Conservation (phyloP, 1,284 basidiomycete genomes). For the Boletellus deceptivus region DNA sequence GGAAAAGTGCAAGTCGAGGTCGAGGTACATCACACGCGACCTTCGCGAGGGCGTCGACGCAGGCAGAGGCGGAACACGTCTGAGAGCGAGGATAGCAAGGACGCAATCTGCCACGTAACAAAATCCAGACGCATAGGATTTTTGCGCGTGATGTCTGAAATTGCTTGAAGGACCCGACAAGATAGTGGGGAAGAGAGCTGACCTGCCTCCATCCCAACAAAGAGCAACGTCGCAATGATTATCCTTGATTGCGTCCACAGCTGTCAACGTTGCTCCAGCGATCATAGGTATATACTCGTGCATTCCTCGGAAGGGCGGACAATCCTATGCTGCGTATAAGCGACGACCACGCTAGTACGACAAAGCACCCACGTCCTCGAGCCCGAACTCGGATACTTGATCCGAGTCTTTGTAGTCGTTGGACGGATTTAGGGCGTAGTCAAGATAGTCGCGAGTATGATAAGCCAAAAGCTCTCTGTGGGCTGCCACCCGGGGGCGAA, state of each 20-base stretch:
- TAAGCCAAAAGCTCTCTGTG: slow-evolving; percentile 52
- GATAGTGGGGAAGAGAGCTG: slow-evolving; percentile 15
- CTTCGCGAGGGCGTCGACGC: slow-evolving; percentile 32
- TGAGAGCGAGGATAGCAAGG: slow-evolving; percentile 69
- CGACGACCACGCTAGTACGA: not conserved
- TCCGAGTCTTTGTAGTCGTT: slow-evolving; percentile 17
- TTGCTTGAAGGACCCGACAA: not conserved
- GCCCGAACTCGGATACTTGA: slow-evolving; percentile 48
- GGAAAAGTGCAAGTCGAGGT: slow-evolving; percentile 89
- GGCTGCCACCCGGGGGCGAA: slow-evolving; percentile 54
- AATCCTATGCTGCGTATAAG: slow-evolving; percentile 56
- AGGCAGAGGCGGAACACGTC: slow-evolving; percentile 31
- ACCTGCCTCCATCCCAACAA: slow-evolving; percentile 84
- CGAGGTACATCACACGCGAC: slow-evolving; percentile 83
- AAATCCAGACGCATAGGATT: slow-evolving; percentile 79
- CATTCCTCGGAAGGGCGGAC: slow-evolving; percentile 74
- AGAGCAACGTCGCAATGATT: slow-evolving; percentile 64
- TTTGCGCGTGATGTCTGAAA: slow-evolving; percentile 72
- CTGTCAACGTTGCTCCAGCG: slow-evolving; percentile 76
- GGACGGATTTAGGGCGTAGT: slow-evolving; percentile 46
- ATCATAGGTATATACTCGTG: slow-evolving; percentile 67
- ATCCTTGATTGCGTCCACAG: slow-evolving; percentile 59
- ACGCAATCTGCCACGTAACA: slow-evolving; percentile 93
- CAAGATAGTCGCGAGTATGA: slow-evolving; percentile 58
- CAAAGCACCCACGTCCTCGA: slow-evolving; percentile 59